Conservation (phyloP, 306 rosid genomes). For the Gastrolobium villosum region DNA sequence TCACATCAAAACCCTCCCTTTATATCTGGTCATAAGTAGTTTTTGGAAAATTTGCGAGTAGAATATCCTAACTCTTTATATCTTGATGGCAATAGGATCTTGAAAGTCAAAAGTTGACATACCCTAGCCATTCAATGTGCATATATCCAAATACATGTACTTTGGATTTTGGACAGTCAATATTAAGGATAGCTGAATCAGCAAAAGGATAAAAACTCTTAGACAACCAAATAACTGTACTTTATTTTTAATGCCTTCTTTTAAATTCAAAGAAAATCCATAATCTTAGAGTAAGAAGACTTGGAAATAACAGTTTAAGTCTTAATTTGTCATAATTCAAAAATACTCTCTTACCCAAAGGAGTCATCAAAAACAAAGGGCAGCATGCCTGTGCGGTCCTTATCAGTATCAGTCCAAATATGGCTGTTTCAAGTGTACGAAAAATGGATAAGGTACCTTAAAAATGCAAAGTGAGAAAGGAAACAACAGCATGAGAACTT, state of each 20-base stretch:
- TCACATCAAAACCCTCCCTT: not conserved
- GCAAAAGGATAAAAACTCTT: constrained; percentile 22
- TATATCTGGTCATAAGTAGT: not conserved
- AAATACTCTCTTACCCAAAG: constrained; percentile 72
- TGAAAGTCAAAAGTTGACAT: constrained; percentile 5
- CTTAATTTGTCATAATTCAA: constrained; percentile 17
- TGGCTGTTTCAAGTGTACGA: constrained; percentile 68
- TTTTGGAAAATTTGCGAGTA: not conserved
- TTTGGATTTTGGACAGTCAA: constrained; percentile 34
- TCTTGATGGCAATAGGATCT: not conserved
- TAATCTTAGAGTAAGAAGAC: constrained; percentile 30
- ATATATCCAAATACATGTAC: constrained; percentile 16
- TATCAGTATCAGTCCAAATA: constrained; percentile 95
- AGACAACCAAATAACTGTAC: constrained; percentile 12
- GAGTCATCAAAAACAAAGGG: constrained; percentile 96
- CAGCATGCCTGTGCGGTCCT: constrained; percentile 91
- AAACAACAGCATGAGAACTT: constrained; percentile 40
- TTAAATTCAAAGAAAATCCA: constrained; percentile 3
- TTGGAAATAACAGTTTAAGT: constrained; percentile 17
- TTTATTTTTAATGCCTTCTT: constrained; percentile 17
- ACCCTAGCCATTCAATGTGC: constrained; percentile 25
- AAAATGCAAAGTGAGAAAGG: constrained; percentile 33
- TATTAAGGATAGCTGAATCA: constrained; percentile 11
- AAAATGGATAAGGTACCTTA: constrained; percentile 39
- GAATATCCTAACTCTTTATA: not conserved